A percentile compares a stretch with the other conserved stretches of the same genome.
phyloP scores from a whole-genome alignment of 225 moss, liverwort and hornwort genomes.

The Pleurozium schreberi region DNA sequence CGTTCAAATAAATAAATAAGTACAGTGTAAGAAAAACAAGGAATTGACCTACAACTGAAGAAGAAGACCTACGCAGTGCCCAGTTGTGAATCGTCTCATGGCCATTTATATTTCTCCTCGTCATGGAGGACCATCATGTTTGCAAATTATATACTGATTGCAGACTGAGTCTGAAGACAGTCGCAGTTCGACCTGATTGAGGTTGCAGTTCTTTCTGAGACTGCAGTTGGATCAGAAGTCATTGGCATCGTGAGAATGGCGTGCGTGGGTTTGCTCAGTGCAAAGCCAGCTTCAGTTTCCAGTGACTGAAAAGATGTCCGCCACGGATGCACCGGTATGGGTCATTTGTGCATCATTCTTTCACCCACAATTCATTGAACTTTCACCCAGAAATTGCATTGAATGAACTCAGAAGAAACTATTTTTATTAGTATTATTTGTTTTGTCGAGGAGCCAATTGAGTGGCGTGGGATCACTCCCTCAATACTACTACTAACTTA shows the following conservation, averaged over 20 bases:
- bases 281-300: background rate
- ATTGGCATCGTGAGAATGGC: background rate
- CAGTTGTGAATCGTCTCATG: too few relatives aligned
- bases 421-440: background rate
- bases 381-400: too few relatives aligned
- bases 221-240: background rate
- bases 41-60: too few relatives aligned
- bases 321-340: background rate
- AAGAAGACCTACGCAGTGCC: too few relatives aligned
- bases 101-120: background rate
- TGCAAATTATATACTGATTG: background rate
- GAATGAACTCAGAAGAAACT: background rate
- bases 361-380: too few relatives aligned
- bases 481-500: too few relatives aligned
- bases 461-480: background rate
- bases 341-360: background rate
- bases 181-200: background rate
- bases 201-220: background rate
- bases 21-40: too few relatives aligned
- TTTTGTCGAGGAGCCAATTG: background rate
- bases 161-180: background rate
- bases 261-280: background rate
- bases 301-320: background rate
- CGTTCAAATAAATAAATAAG: too few relatives aligned
- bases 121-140: background rate